phyloP scores from a whole-genome alignment of 1,284 basidiomycete species.

The Austropuccinia psidii region DNA sequence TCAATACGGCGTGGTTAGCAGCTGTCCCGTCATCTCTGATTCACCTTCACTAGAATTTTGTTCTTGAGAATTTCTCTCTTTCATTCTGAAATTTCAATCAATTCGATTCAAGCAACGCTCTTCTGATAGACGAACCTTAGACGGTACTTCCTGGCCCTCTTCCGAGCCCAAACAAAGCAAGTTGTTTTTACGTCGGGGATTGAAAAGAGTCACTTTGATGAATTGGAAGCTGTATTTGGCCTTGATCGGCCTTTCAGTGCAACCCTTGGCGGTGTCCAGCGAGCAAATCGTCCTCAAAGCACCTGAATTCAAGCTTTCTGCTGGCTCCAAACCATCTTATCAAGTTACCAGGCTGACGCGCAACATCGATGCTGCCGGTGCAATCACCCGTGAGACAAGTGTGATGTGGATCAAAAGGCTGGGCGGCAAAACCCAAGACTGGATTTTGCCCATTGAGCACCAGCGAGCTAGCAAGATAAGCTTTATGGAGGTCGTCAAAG shows the following conservation, averaged over 20 bases:
- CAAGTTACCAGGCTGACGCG: conserved; percentile 6
- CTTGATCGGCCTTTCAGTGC: not conserved
- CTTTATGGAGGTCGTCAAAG: conserved; percentile 20
- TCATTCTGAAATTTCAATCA: no score
- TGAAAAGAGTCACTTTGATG: no score
- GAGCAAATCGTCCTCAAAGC: conserved; percentile 24
- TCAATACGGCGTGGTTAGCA: no score
- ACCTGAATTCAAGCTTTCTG: not conserved
- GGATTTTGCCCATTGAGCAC: conserved; percentile 22
- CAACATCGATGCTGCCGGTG: conserved; percentile 17
- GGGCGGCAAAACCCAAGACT: not conserved
- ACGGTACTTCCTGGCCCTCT: no score
- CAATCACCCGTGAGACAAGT: conserved; percentile 27
- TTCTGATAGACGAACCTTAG: no score
- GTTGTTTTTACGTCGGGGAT: no score
- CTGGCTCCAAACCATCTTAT: no score
- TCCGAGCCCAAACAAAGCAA: no score
- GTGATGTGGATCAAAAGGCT: conserved; percentile 8
- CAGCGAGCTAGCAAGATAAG: conserved; percentile 14
- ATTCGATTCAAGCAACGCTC: no score
- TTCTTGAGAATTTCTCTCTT: no score
- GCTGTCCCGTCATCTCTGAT: no score
- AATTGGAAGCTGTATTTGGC: conserved; percentile 4
- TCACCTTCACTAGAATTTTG: no score
- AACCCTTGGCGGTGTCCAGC: not conserved